A percentile compares a stretch with the other conserved stretches of the same genome.
These are phyloP conservation scores for Calonectria multiphialidica DNA, from an alignment of 2,329 filamentous ascomycete genomes.

Conservation along the genomic window DNA sequence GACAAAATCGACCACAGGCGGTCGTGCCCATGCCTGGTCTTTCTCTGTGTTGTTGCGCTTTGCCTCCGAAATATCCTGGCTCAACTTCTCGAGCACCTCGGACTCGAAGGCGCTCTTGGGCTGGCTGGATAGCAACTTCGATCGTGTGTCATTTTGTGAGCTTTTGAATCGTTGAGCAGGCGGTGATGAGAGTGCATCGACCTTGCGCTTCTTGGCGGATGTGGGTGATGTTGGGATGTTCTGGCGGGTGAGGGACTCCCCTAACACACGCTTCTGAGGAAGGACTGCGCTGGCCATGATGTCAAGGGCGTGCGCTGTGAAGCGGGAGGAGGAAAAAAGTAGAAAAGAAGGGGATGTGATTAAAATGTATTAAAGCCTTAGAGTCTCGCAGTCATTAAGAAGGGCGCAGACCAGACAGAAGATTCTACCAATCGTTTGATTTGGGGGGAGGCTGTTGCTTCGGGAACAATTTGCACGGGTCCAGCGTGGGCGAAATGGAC, in stretches of 20 bases:
- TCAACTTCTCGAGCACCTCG: constrained; percentile 94
- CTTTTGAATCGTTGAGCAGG: constrained; percentile 70
- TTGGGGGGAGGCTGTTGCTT: constrained; percentile 18
- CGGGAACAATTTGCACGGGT: constrained; percentile 27
- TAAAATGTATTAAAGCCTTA: constrained; percentile 4
- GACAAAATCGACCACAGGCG: constrained; percentile 63
- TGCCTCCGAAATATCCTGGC: constrained; percentile 88
- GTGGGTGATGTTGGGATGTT: constrained; percentile 70
- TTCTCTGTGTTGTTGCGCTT: constrained; percentile 91
- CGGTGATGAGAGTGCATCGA: constrained; percentile 72
- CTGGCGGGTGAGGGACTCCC: constrained; percentile 74
- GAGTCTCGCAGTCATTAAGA: constrained; percentile 28
- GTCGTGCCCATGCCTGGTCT: constrained; percentile 89
- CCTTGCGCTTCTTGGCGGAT: constrained; percentile 84
- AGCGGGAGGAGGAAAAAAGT: neutral
- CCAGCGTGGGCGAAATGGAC: constrained; percentile 31
- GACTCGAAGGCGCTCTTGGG: constrained; percentile 93
- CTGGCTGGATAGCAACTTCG: constrained; percentile 77
- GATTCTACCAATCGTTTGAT: constrained; percentile 19
- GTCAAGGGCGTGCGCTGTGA: constrained; percentile 29
- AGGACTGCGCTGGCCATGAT: constrained; percentile 64
- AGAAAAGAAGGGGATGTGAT: neutral
- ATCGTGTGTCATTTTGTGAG: constrained; percentile 72
- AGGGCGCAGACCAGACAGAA: constrained; percentile 27
- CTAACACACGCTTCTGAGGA: constrained; percentile 80